Percentiles rank a stretch among this genome's conserved stretches.
These are phyloP conservation scores for Ciborinia camelliae DNA, from an alignment of 2,329 filamentous ascomycete genomes.

Conservation along the genomic window DNA sequence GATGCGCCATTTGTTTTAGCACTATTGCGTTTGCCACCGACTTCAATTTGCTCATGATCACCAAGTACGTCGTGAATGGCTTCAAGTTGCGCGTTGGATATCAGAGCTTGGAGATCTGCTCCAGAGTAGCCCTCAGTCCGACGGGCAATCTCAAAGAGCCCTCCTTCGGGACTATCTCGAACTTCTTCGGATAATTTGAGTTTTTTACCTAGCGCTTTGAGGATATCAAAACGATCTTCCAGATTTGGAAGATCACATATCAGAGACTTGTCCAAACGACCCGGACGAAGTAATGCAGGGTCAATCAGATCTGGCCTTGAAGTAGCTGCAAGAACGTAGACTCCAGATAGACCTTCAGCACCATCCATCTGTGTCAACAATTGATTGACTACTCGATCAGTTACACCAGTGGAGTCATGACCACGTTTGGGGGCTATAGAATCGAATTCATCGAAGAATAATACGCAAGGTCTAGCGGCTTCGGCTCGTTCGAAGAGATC, in stretches of 20 bases:
- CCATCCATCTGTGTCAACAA: slow-evolving; percentile 98
- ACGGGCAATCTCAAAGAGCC: slow-evolving; percentile 61
- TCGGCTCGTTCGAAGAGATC: slow-evolving; percentile 92
- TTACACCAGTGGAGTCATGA: slow-evolving; percentile 97
- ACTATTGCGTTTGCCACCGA: slow-evolving; percentile 30
- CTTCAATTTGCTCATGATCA: slow-evolving; percentile 48
- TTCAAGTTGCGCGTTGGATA: slow-evolving; percentile 95
- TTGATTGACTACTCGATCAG: slow-evolving; percentile 96
- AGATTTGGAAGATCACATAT: slow-evolving; percentile 82
- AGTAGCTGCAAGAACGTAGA: slow-evolving; percentile 94
- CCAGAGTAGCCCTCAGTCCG: slow-evolving; percentile 88
- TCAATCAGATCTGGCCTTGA: slow-evolving; percentile 93
- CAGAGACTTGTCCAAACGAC: slow-evolving; percentile 87
- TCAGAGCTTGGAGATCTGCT: slow-evolving; percentile 88
- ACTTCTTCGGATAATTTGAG: slow-evolving; percentile 70
- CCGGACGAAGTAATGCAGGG: slow-evolving; percentile 84
- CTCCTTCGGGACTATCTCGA: slow-evolving; percentile 25
- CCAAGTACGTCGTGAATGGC: slow-evolving; percentile 91
- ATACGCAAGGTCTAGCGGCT: slow-evolving; percentile 85
- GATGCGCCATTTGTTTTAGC: slow-evolving; percentile 31
- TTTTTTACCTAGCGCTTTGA: slow-evolving; percentile 78
- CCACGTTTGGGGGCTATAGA: slow-evolving; percentile 95
- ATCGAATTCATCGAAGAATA: slow-evolving; percentile 99
- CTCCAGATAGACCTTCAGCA: slow-evolving; percentile 88
- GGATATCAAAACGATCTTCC: slow-evolving; percentile 83